Conservation (phyloP, 163 green algal genomes). For the Trebouxia gelatinosa region DNA sequence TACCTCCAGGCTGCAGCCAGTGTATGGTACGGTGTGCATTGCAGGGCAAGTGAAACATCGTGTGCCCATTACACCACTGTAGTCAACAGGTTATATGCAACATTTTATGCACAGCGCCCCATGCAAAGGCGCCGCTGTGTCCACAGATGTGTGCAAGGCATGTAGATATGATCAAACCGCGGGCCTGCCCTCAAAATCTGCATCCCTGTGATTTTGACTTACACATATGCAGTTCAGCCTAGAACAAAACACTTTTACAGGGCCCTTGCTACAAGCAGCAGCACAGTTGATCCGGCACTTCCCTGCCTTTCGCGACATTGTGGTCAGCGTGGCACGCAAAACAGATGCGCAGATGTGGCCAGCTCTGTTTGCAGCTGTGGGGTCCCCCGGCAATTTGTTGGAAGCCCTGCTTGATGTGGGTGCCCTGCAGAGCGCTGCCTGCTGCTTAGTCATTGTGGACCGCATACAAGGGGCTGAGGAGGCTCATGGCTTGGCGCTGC, state of each 20-base stretch:
- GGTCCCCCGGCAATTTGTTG: slow-evolving; percentile 65
- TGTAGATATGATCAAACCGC: slow-evolving; percentile 69
- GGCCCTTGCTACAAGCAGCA: slow-evolving; percentile 47
- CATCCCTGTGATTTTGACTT: no score
- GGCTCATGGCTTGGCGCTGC: slow-evolving; percentile 65
- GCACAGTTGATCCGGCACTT: slow-evolving; percentile 51
- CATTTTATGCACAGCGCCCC: slow-evolving; percentile 76
- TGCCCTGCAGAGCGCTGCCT: slow-evolving; percentile 61
- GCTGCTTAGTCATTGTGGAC: slow-evolving; percentile 67
- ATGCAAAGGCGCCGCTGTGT: slow-evolving; percentile 86
- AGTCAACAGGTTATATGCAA: slow-evolving; percentile 41
- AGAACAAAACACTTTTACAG: no score
- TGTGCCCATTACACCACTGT: slow-evolving; percentile 44
- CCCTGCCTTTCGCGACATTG: slow-evolving; percentile 64
- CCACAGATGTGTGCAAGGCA: slow-evolving; percentile 76
- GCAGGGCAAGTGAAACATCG: slow-evolving; percentile 28
- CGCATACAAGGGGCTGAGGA: slow-evolving; percentile 61
- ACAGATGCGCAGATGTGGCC: slow-evolving; percentile 88
- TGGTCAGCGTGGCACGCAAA: slow-evolving; percentile 86
- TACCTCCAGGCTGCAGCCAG: no score
- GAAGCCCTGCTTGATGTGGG: slow-evolving; percentile 67
- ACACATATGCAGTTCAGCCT: no score
- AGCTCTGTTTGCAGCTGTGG: slow-evolving; percentile 81
- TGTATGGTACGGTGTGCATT: no score
- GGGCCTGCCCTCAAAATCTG: no score